Base-by-base conservation (phyloP, 768 basidiomycete genomes). In the Macrolepiota dolichaula region DNA sequence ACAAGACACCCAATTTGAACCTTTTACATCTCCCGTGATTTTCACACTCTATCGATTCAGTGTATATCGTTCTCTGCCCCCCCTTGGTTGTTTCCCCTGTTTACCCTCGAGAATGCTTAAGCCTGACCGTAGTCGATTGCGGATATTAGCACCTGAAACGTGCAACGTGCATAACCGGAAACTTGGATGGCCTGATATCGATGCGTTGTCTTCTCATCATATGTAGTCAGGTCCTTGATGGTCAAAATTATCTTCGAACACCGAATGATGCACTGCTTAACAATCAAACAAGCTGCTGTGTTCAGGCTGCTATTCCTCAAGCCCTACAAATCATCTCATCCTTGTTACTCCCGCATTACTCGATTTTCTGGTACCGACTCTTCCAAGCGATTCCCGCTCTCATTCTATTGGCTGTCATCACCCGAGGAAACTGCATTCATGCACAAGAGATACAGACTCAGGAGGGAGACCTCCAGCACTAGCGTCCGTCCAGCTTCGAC, bases 161-260 rank as follows among this genome's bases (percentile, higher is more conserved):
- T 7, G 29, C 29, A 32, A 32, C 29, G 29, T 32, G 7, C 29
- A 32, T 32, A 7, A 32, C 29, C n/a, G n/a, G n/a, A n/a, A n/a
- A n/a, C 7, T 32, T 32, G 29, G 29, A 42, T 17, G 40, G 40
- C 40, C 40, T 42, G 40, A 42, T 42, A 17, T 42, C 40, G 17
- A 13, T 19, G 40, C 19, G 40, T 42, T 19, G 3, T 19, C 6
- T 19, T 15, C 19, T 42, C 40, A 50, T 50, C 57, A 57, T 12
- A 47, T 15, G 46, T 38, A 51, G 17, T 19, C 12, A 50, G 57
- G 38, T 50, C 22, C 17, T 19, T 24, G 22, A 38, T 38, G 22
- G 19, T 56, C 11, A 4, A 17, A 50, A 17, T 57, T 17, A 57
- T 47, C 46, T 57, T 57, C 57, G 25, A 57, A 50, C 57, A 57